A percentile compares a stretch with the other conserved stretches of the same genome.
Evolutionary conservation across 2,329 filamentous ascomycete genomes (phyloP).

Genomic region (Rhynchosporium agropyri): DNA sequence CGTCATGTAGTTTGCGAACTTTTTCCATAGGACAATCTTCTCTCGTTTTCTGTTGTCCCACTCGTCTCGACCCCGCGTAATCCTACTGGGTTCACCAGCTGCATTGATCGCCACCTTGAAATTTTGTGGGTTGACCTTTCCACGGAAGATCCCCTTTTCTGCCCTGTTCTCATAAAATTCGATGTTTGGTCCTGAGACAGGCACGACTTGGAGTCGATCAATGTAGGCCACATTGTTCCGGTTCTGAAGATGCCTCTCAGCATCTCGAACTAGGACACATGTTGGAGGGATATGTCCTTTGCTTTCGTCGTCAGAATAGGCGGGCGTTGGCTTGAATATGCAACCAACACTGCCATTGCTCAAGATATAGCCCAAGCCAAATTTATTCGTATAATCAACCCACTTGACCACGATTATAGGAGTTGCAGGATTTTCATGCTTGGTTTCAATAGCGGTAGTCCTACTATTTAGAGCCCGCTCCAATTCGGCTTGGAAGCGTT

Average conservation of each 20-base stretch:
- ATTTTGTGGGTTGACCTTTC: constrained; percentile 65
- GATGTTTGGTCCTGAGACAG: constrained; percentile 62
- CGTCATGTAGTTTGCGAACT: constrained; percentile 75
- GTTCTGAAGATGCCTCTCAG: constrained; percentile 70
- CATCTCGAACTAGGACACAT: constrained; percentile 71
- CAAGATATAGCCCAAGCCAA: constrained; percentile 81
- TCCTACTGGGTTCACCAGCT: constrained; percentile 62
- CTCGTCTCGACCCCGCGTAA: constrained; percentile 63
- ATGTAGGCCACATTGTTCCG: constrained; percentile 57
- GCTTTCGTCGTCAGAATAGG: constrained; percentile 50
- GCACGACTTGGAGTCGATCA: constrained; percentile 63
- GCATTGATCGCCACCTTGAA: constrained; percentile 59
- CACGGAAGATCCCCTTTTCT: constrained; percentile 62
- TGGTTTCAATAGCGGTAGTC: constrained; percentile 61
- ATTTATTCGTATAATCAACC: constrained; percentile 89
- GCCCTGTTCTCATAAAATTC: constrained; percentile 76
- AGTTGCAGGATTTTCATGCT: constrained; percentile 54
- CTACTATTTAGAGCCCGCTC: constrained; percentile 65
- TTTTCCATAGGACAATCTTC: constrained; percentile 70
- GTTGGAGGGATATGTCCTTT: constrained; percentile 64
- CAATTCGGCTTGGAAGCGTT: constrained; percentile 59
- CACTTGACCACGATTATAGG: constrained; percentile 74
- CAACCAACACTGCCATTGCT: constrained; percentile 81
- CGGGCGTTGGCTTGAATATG: constrained; percentile 57
- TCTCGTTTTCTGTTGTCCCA: constrained; percentile 68